Percentiles rank a stretch among this genome's conserved stretches.
Evolutionary conservation across 129 eudicot species (phyloP).

Genomic region (Oenanthe sinensis): DNA sequence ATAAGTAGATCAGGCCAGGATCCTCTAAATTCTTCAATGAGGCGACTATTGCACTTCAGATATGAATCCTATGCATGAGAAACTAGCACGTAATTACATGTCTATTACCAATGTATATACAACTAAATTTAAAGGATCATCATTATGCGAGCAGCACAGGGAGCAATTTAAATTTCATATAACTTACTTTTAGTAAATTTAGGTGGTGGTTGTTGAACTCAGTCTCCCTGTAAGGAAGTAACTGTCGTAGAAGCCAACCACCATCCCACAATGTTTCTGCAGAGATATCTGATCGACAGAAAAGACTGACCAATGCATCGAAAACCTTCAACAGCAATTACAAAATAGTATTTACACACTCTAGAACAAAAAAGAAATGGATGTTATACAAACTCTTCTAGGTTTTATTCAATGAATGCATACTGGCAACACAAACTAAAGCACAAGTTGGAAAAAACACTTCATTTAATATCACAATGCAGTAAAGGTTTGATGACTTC

Average conservation of each 20-base stretch:
- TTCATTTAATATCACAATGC: not conserved
- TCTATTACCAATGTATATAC: not conserved
- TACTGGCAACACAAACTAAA: not conserved
- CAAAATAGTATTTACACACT: not conserved
- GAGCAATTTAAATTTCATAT: not conserved
- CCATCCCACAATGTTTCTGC: slow-evolving; percentile 95
- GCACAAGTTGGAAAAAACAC: not conserved
- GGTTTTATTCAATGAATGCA: not conserved
- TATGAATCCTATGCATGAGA: slow-evolving; percentile 47
- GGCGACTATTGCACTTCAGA: slow-evolving; percentile 33
- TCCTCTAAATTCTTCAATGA: slow-evolving; percentile 64
- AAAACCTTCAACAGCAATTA: slow-evolving; percentile 53
- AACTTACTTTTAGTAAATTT: slow-evolving; percentile 55
- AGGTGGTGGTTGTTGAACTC: slow-evolving; percentile 71
- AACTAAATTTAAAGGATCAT: not conserved
- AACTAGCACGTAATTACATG: slow-evolving; percentile 11
- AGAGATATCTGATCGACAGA: slow-evolving; percentile 80
- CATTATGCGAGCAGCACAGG: not conserved
- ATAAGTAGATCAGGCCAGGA: slow-evolving; percentile 74
- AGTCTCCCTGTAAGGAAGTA: slow-evolving; percentile 78
- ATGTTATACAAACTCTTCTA: not conserved
- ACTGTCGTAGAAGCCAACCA: slow-evolving; percentile 96
- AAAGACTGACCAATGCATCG: slow-evolving; percentile 88
- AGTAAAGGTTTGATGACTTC: not conserved
- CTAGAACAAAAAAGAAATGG: not conserved